These are phyloP conservation scores for Penicillium sp. DNA, from an alignment of 2,329 filamentous ascomycete genomes.

Conservation along the genomic window DNA sequence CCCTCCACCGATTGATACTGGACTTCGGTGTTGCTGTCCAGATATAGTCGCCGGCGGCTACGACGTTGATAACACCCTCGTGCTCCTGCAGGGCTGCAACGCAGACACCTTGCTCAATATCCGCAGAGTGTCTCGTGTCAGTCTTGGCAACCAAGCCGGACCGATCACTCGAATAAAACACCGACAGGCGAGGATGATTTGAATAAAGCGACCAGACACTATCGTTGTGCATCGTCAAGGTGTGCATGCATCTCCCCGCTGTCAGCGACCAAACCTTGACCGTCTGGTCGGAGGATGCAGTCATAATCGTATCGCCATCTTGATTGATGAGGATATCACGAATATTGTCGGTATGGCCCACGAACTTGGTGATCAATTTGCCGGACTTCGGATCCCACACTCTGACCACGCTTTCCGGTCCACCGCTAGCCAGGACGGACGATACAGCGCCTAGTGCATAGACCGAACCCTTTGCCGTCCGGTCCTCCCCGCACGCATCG, in stretches of 20 bases:
- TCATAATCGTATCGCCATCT: conserved; percentile 82
- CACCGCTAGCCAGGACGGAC: conserved; percentile 78
- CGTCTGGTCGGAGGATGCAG: conserved; percentile 89
- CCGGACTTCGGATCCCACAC: conserved; percentile 86
- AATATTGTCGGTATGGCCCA: conserved; percentile 91
- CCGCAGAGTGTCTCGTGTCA: conserved; percentile 66
- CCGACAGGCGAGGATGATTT: conserved; percentile 69
- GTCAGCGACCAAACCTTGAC: conserved; percentile 97
- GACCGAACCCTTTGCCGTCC: conserved; percentile 80
- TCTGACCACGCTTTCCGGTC: conserved; percentile 84
- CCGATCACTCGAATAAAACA: conserved; percentile 92
- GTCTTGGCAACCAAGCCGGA: conserved; percentile 94
- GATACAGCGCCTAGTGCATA: conserved; percentile 78
- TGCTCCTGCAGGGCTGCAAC: conserved; percentile 89
- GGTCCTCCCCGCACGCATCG: conserved; percentile 64
- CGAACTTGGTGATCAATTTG: conserved; percentile 87
- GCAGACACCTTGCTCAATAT: conserved; percentile 79
- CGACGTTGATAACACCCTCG: conserved; percentile 55
- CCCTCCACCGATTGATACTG: conserved; percentile 83
- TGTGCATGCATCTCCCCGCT: conserved; percentile 92
- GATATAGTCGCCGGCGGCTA: conserved; percentile 61
- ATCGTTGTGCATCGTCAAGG: conserved; percentile 96
- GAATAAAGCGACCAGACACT: conserved; percentile 96
- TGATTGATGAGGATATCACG: conserved; percentile 83
- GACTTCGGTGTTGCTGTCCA: conserved; percentile 87